phyloP scores from a whole-genome alignment of 306 rosid species.

The Gynostemma pentaphyllum region DNA sequence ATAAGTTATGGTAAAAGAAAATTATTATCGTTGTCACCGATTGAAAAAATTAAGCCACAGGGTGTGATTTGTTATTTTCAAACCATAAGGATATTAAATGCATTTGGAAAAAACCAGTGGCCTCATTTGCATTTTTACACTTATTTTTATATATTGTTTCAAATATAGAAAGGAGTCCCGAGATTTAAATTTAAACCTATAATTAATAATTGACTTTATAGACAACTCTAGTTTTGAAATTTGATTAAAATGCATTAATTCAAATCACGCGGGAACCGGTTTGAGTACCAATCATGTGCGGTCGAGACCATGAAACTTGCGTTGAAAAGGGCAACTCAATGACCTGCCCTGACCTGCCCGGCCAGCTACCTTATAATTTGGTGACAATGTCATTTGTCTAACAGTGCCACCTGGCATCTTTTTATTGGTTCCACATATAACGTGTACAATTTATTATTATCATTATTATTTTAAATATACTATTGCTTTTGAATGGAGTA shows the following conservation, averaged over 20 bases:
- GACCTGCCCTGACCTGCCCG: not conserved
- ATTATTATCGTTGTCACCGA: too few relatives aligned
- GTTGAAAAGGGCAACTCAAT: not conserved
- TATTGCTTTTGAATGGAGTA: too few relatives aligned
- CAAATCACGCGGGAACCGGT: not conserved
- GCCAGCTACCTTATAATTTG: not conserved
- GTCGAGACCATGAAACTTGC: not conserved
- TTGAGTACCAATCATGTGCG: not conserved
- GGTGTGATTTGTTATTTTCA: too few relatives aligned
- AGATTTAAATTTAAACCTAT: too few relatives aligned
- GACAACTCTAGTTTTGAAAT: not conserved
- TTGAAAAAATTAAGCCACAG: too few relatives aligned
- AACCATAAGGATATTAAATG: too few relatives aligned
- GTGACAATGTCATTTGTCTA: not conserved
- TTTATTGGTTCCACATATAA: not conserved
- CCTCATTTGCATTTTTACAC: too few relatives aligned
- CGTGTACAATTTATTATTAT: not conserved
- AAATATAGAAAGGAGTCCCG: too few relatives aligned
- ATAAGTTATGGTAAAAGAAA: too few relatives aligned
- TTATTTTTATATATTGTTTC: too few relatives aligned
- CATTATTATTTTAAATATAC: too few relatives aligned
- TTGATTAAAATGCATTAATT: not conserved
- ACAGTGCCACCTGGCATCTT: not conserved
- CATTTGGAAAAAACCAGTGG: too few relatives aligned
- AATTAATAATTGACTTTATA: not conserved